Conservation (phyloP, 306 rosid genomes). For the Fagus crenata region DNA sequence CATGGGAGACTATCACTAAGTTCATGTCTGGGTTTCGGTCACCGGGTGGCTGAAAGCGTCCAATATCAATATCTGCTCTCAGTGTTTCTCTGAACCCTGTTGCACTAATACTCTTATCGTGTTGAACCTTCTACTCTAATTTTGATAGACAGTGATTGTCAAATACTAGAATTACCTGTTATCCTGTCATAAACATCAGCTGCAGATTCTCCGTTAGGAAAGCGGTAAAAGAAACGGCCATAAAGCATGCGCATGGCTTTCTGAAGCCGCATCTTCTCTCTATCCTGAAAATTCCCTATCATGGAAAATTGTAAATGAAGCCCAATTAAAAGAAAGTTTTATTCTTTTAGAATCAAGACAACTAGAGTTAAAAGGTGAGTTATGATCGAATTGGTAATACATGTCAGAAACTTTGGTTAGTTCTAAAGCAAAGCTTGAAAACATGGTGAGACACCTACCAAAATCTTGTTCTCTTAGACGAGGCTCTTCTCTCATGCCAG, state of each 20-base stretch:
- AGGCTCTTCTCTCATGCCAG: constrained; percentile 89
- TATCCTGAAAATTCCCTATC: constrained; percentile 83
- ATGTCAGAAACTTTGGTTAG: background rate
- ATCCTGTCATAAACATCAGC: constrained; percentile 96
- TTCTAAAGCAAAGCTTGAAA: no score
- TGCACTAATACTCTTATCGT: background rate
- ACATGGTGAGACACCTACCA: constrained; percentile 36
- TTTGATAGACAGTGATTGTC: background rate
- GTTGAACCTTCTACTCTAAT: background rate
- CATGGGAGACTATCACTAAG: constrained; percentile 80
- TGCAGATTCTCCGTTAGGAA: constrained; percentile 90
- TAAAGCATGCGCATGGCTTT: constrained; percentile 55
- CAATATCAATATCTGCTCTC: constrained; percentile 71
- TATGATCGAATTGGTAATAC: background rate
- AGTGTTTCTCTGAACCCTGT: constrained; percentile 90
- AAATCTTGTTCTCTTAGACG: constrained; percentile 88
- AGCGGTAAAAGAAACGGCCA: constrained; percentile 93
- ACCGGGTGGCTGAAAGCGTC: constrained; percentile 78
- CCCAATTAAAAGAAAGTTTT: background rate
- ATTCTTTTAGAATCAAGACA: background rate
- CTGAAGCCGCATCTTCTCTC: constrained; percentile 71
- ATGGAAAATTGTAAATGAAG: background rate
- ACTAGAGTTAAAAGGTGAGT: background rate
- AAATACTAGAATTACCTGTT: constrained; percentile 45
- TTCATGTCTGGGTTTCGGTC: constrained; percentile 58